A percentile compares a stretch with the other conserved stretches of the same genome.
phyloP scores from a whole-genome alignment of 306 rosid genomes.

The Glycine soja region DNA sequence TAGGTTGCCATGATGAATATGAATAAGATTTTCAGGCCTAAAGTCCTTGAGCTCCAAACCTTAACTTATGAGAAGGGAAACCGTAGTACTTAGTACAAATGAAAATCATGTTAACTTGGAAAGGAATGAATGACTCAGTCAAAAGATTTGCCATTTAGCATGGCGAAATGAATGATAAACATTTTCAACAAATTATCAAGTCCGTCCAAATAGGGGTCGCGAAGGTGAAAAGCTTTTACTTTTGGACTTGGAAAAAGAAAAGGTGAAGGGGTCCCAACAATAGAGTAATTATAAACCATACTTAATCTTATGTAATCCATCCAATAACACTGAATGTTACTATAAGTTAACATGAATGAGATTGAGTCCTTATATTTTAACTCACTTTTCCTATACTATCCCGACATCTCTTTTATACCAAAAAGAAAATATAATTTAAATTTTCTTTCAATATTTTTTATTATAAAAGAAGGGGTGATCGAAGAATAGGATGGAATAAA shows the following conservation, averaged over 20 bases:
- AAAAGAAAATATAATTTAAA: not conserved
- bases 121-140: not conserved
- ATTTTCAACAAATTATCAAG: conserved; percentile 3
- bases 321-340: not conserved
- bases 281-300: not conserved
- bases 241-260: not conserved
- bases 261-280: not conserved
- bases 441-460: not conserved
- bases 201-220: not conserved
- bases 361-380: not conserved
- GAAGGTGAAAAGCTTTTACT: not conserved
- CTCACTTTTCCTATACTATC: not conserved
- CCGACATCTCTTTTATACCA: not conserved
- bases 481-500: not conserved
- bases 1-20: conserved; percentile 2
- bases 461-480: not conserved
- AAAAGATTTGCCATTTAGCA: conserved; percentile 11
- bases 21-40: not conserved
- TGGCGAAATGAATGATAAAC: not conserved
- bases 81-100: not conserved
- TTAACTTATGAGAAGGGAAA: not conserved
- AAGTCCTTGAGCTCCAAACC: too few species aligned
- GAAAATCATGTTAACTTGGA: not conserved
- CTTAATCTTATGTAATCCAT: not conserved
- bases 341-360: not conserved